Conservation (phyloP, 169 alveolate species). For the Babesia sp. region DNA sequence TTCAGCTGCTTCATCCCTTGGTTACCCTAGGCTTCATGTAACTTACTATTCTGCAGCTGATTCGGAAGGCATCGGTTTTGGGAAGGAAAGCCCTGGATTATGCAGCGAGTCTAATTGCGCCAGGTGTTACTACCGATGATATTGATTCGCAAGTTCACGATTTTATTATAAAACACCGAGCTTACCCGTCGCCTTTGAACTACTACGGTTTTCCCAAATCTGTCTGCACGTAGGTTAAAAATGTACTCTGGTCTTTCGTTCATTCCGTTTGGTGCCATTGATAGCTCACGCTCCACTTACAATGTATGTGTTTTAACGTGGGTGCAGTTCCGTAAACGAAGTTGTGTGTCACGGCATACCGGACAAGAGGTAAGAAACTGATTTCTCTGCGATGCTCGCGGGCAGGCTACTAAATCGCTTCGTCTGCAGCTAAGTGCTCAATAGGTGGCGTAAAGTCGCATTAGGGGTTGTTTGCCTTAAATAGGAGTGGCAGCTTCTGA, state of each 20-base stretch:
- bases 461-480: too few relatives aligned
- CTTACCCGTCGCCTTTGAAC: slow-evolving; percentile 98
- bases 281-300: neutral
- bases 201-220: slow-evolving; percentile 95
- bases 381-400: neutral
- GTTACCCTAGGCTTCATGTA: neutral
- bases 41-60: slow-evolving; percentile 32
- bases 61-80: slow-evolving; percentile 85
- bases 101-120: slow-evolving; percentile 88
- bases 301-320: neutral
- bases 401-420: neutral
- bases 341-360: slow-evolving; percentile 99
- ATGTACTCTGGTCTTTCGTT: neutral
- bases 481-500: too few relatives aligned
- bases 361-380: slow-evolving; percentile 83
- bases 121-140: slow-evolving; percentile 96
- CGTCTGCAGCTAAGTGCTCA: too few relatives aligned
- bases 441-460: too few relatives aligned
- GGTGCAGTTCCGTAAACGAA: slow-evolving; percentile 90
- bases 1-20: neutral
- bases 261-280: neutral
- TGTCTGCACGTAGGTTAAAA: slow-evolving; percentile 85
- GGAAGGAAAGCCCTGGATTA: slow-evolving; percentile 94
- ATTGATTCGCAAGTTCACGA: slow-evolving; percentile 94
- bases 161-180: slow-evolving; percentile 87